Evolutionary conservation across 192 early-diverging fungal genomes (phyloP), one percentile per base, ranked within the genome.

Genomic region (Podila horticola): DNA sequence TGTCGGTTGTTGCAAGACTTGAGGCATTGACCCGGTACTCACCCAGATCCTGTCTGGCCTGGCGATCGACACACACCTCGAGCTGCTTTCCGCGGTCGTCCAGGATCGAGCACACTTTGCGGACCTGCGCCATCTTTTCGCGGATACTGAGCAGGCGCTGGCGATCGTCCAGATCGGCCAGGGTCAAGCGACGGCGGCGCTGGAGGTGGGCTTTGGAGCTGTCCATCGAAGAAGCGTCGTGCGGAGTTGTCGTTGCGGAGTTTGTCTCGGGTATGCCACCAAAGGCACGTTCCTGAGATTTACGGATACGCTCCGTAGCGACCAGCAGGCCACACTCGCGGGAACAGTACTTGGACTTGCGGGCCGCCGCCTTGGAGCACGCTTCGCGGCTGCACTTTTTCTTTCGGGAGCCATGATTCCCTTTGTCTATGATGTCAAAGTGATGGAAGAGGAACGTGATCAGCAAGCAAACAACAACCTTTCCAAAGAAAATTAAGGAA

Each of bases 261-360:
- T 26, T 55, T 20, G 52, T 55, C 17, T 55, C 52, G 8, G 52
- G 3, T 22, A 55, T 7, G 24, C 52, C 52, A 10, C 77, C 77
- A 81, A 81, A 76, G 5, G 62, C 68, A 5, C 59, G 61, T 30
- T 74, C 82, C 72, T 90, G 87, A 4, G 77, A 82, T 26, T 85
- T 69, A 17, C 72, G 75, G 33, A 87, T 68, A 59, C 83, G 66
- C 24, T 83, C 82, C 19, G 81, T 79, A 22, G 88, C 88, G 55
- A 84, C 71, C 58, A 82, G 51, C 22, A 90, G 71, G 22, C 89
- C 87, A 66, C 89, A 90, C 51, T 84, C 84, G 29, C 75, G 68
- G 22, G 87, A 87, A 60, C 89, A 90, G 52, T 88, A 90, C 71
- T 85, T 87, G 26, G 84, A 85, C 45, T 71, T 63, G 26, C 74